These are phyloP conservation scores for Trichoderma koningii DNA, from an alignment of 2,329 filamentous ascomycete species.

Conservation along the genomic window DNA sequence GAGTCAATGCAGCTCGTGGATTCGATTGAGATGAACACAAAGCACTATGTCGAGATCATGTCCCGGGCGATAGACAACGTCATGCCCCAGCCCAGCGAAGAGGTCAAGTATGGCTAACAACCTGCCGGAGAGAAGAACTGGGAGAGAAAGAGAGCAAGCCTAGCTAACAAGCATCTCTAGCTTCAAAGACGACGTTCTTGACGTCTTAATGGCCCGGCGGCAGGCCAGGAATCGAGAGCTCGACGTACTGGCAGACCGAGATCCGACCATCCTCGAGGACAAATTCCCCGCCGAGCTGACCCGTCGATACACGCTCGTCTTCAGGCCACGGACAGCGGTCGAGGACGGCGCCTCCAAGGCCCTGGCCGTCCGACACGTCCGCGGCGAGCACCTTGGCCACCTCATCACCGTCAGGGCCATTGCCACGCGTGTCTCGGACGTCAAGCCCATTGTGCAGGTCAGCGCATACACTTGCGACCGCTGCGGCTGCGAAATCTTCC, in stretches of 20 bases:
- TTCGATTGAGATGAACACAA: slow-evolving; percentile 86
- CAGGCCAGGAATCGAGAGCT: slow-evolving; percentile 82
- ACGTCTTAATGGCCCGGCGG: slow-evolving; percentile 93
- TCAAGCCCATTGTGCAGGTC: slow-evolving; percentile 96
- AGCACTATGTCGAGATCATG: slow-evolving; percentile 92
- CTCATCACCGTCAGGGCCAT: slow-evolving; percentile 95
- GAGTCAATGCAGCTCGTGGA: slow-evolving; percentile 73
- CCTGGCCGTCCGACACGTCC: slow-evolving; percentile 88
- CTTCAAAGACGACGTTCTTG: slow-evolving; percentile 96
- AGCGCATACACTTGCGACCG: slow-evolving; percentile 97
- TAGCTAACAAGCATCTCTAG: slow-evolving; percentile 44
- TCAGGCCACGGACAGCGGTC: slow-evolving; percentile 83
- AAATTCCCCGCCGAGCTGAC: slow-evolving; percentile 92
- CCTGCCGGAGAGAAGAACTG: not conserved
- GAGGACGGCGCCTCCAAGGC: slow-evolving; percentile 63
- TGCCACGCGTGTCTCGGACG: slow-evolving; percentile 91
- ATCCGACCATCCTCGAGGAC: slow-evolving; percentile 67
- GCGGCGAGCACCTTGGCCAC: slow-evolving; percentile 87
- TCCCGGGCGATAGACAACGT: slow-evolving; percentile 85
- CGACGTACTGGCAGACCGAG: slow-evolving; percentile 64
- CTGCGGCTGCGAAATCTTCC: slow-evolving; percentile 96
- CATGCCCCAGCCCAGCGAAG: slow-evolving; percentile 75
- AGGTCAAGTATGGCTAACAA: slow-evolving; percentile 67
- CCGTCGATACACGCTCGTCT: slow-evolving; percentile 90
- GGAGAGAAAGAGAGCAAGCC: not conserved